Evolutionary conservation across 1,284 basidiomycete species (phyloP).

Genomic region (Crucibulum cyathiforme): DNA sequence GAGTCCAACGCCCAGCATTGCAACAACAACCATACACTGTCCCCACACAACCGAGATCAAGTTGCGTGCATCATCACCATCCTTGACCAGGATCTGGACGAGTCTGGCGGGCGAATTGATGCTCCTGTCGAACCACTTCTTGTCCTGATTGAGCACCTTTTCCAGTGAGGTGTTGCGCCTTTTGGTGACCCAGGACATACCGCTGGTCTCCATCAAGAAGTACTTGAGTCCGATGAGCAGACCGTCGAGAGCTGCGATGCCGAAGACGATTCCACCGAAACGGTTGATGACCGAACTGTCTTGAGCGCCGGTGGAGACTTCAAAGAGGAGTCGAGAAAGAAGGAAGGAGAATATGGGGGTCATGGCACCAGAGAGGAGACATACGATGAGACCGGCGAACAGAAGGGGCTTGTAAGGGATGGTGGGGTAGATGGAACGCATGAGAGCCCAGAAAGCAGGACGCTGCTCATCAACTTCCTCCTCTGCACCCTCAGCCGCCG

Average conservation of each 20-base stretch:
- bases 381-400: slow-evolving; percentile 67
- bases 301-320: slow-evolving; percentile 75
- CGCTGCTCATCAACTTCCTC: too few species aligned
- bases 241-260: slow-evolving; percentile 79
- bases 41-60: too few species aligned
- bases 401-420: too few species aligned
- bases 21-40: too few species aligned
- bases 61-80: background rate
- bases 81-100: background rate
- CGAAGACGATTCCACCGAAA: slow-evolving; percentile 73
- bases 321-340: slow-evolving; percentile 82
- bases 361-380: slow-evolving; percentile 77
- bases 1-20: slow-evolving; percentile 66
- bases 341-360: slow-evolving; percentile 90
- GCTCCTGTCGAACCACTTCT: slow-evolving; percentile 82
- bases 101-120: slow-evolving; percentile 40
- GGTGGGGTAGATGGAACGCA: too few species aligned
- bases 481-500: too few species aligned
- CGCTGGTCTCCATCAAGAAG: too few species aligned
- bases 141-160: slow-evolving; percentile 66
- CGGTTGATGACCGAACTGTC: slow-evolving; percentile 70
- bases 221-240: slow-evolving; percentile 58
- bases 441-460: too few species aligned
- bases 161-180: slow-evolving; percentile 68
- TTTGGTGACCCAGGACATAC: background rate